Conservation (phyloP, 2,329 filamentous ascomycete genomes). For the Zymoseptoria tritici region DNA sequence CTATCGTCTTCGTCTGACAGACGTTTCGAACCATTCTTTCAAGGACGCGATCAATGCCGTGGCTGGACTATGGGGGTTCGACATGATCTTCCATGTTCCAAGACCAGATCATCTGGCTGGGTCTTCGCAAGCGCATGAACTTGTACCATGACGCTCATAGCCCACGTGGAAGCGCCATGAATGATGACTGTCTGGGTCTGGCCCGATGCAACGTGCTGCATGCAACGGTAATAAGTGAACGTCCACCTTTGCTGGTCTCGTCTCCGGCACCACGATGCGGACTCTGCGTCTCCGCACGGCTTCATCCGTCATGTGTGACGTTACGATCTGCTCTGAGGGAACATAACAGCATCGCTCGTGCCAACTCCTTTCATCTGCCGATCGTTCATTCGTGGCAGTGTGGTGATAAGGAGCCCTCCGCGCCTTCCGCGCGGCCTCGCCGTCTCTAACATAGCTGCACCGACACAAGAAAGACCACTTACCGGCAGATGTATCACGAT, state of each 20-base stretch:
- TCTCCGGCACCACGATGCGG: neutral
- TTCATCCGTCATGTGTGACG: too few relatives aligned
- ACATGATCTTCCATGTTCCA: neutral
- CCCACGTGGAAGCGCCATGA: neutral
- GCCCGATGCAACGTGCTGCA: neutral
- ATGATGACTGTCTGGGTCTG: neutral
- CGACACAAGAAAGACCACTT: too few relatives aligned
- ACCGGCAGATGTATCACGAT: too few relatives aligned
- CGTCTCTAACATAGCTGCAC: too few relatives aligned
- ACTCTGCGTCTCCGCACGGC: too few relatives aligned
- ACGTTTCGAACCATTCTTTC: neutral
- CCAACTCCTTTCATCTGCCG: too few relatives aligned
- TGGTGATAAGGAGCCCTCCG: too few relatives aligned
- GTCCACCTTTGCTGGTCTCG: neutral
- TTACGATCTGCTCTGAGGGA: too few relatives aligned
- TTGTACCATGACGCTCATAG: neutral
- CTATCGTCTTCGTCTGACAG: neutral
- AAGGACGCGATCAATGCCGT: neutral
- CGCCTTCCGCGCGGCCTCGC: too few relatives aligned
- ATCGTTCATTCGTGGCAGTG: too few relatives aligned
- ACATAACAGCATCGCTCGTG: too few relatives aligned
- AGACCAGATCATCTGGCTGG: neutral
- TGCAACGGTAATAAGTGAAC: neutral
- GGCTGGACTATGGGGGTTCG: neutral
- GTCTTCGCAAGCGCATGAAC: neutral